Evolutionary conservation across 2,329 filamentous ascomycete genomes (phyloP), one percentile per base, ranked within the genome.

Genomic region (Trichothecium sympodiale): DNA sequence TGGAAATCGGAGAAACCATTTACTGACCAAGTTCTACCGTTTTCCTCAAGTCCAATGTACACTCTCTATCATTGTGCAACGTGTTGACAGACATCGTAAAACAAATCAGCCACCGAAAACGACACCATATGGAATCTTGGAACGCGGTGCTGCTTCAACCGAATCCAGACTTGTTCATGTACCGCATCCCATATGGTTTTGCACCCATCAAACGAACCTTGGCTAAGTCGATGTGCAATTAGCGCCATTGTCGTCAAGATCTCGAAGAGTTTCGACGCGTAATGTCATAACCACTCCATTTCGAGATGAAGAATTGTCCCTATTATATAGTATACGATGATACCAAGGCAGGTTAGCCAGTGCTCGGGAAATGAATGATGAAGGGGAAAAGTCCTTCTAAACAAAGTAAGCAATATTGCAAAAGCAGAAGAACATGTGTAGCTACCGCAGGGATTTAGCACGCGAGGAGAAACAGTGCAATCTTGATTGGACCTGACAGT

Each of bases 391-490:
- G n/a, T n/a, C n/a, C n/a, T n/a, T n/a, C n/a, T n/a, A n/a, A n/a
- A 72, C 60, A 41, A 78, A 76, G 50, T 76, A 79, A 0, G 74
- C 74, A 17, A 80, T 56, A 37, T 78, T 78, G 41, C 65, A 71
- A 2, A 79, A n/a, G n/a, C n/a, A n/a, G n/a, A n/a, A n/a, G n/a
- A n/a, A 52, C 13, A 75, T 60, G 49, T 77, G 79, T 0, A 79
- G n/a, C n/a, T n/a, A n/a, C n/a, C n/a, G n/a, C n/a, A n/a, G n/a
- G n/a, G n/a, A n/a, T n/a, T n/a, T n/a, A n/a, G n/a, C n/a, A n/a
- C n/a, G n/a, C 0, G 73, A 71, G 3, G 65, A 46, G 2, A 64
- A 59, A 6, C 63, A 71, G 40, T 64, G 61, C 46, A 52, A 64
- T 33, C n/a, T 67, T 67, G 15, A 79, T 61, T n/a, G 0, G 65